phyloP scores from a whole-genome alignment of 768 basidiomycete genomes.

The Auricularia heimuer region DNA sequence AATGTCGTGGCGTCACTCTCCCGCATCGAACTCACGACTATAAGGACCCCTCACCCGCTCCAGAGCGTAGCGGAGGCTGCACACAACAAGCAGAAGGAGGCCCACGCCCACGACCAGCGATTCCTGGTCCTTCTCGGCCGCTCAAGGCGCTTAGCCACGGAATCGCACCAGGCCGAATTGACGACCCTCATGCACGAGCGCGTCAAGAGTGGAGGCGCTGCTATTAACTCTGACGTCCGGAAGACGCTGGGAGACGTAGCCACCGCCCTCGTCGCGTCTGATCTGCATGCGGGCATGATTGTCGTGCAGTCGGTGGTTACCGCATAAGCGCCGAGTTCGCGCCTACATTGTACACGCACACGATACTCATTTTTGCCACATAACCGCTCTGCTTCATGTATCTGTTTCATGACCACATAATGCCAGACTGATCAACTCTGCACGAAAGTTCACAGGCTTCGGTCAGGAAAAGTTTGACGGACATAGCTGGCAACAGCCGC shows the following conservation, averaged over 20 bases:
- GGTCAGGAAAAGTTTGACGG: no score
- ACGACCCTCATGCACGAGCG: slow-evolving; percentile 20
- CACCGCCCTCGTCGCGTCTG: slow-evolving; percentile 25
- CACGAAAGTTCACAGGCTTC: no score
- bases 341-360: no score
- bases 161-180: slow-evolving; percentile 52
- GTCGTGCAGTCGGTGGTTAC: slow-evolving; percentile 1
- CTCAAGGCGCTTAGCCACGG: slow-evolving; percentile 57
- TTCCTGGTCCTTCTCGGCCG: slow-evolving; percentile 64
- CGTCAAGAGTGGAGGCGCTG: slow-evolving; percentile 13
- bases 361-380: no score
- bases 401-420: neutral
- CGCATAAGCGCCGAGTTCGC: neutral
- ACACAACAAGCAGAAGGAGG: slow-evolving; percentile 15
- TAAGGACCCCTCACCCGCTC: slow-evolving; percentile 44
- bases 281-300: slow-evolving; percentile 3
- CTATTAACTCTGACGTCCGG: slow-evolving; percentile 25
- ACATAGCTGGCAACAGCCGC: no score
- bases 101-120: slow-evolving; percentile 17
- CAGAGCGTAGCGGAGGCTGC: slow-evolving; percentile 40
- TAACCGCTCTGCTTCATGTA: neutral
- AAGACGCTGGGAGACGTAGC: slow-evolving; percentile 34
- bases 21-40: slow-evolving; percentile 51
- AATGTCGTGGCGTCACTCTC: slow-evolving; percentile 32
- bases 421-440: neutral